Evolutionary conservation across 2,329 filamentous ascomycete species (phyloP), one percentile per base, ranked within the genome.

Genomic region (Penicillium sp.): DNA sequence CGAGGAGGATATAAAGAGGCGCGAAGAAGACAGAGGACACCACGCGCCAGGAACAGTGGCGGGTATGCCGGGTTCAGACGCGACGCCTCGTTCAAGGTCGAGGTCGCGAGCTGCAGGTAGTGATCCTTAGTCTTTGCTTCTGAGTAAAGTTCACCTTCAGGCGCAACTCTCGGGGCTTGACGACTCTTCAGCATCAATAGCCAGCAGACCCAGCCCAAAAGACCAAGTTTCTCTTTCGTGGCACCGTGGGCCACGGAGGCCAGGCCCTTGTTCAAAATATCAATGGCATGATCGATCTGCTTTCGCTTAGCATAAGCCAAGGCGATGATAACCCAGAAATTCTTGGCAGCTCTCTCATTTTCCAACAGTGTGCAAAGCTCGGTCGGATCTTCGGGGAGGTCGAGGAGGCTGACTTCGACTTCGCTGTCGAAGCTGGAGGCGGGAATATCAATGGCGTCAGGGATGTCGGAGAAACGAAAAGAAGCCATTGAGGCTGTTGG

Each of bases 321-420:
- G 39, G 95, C 89, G 61, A 97, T 94, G n/a, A 90, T 93, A 80
- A 99, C 93, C 95, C 95, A 99, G 63, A 95, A 95, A 47, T 87
- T 90, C 65, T 93, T 91, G 34, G 90, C 88, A 15, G 91, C 92
- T 66, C 87, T 86, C 73, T 99, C 95, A 67, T 94, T 95, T 76
- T 99, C 93, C 58, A 99, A 85, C 46, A 99, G 82, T 28, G 90
- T 94, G 72, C 94, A 99, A 5, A 99, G 82, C 76, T 99, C 94
- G 43, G 89, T 96, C 18, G 90, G 90, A 69, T 97, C 94, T 70
- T 97, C 94, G 55, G 92, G 84, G 36, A 96, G 85, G 60, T 93
- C 90, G 69, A 92, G 88, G 49, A 97, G 84, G 69, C 95, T 90
- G 66, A 99, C 90, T 76, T 97, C 94, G 71, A 99, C 94, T 63